Evolutionary conservation across 305 asterid genomes (phyloP).

Genomic region (Striga hermonthica): DNA sequence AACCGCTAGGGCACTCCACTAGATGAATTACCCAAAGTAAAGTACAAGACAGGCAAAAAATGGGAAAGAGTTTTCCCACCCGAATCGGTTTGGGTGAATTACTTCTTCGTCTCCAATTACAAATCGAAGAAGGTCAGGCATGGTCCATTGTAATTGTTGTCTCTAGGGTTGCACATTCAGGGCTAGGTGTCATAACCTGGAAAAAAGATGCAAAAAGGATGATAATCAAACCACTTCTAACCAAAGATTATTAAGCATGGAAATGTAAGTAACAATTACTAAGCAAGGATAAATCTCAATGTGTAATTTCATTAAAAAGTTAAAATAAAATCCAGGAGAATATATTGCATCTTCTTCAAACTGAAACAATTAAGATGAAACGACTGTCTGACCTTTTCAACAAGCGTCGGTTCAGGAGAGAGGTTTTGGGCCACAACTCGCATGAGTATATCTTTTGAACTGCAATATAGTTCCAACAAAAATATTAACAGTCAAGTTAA

Average conservation of each 20-base stretch:
- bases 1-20: too few relatives aligned
- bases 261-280: background rate
- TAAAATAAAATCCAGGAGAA: slow-evolving; percentile 34
- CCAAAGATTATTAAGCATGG: slow-evolving; percentile 17
- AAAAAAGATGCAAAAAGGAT: slow-evolving; percentile 30
- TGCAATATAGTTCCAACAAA: slow-evolving; percentile 41
- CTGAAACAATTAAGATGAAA: slow-evolving; percentile 22
- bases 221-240: slow-evolving; percentile 9
- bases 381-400: slow-evolving; percentile 70
- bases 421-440: slow-evolving; percentile 91
- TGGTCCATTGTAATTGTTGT: too few relatives aligned
- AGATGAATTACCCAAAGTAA: too few relatives aligned
- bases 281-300: slow-evolving; percentile 8
- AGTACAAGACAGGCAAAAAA: too few relatives aligned
- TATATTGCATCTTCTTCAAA: background rate
- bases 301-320: slow-evolving; percentile 14
- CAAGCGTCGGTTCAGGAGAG: slow-evolving; percentile 82
- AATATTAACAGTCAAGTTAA: slow-evolving; percentile 24
- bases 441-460: slow-evolving; percentile 90
- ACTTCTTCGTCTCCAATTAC: too few relatives aligned
- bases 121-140: too few relatives aligned
- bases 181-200: slow-evolving; percentile 59
- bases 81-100: too few relatives aligned
- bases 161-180: too few relatives aligned
- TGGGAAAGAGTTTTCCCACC: too few relatives aligned